Evolutionary conservation across 2,329 filamentous ascomycete genomes (phyloP), one percentile per base, ranked within the genome.

Genomic region (Stemphylium vesicarium): DNA sequence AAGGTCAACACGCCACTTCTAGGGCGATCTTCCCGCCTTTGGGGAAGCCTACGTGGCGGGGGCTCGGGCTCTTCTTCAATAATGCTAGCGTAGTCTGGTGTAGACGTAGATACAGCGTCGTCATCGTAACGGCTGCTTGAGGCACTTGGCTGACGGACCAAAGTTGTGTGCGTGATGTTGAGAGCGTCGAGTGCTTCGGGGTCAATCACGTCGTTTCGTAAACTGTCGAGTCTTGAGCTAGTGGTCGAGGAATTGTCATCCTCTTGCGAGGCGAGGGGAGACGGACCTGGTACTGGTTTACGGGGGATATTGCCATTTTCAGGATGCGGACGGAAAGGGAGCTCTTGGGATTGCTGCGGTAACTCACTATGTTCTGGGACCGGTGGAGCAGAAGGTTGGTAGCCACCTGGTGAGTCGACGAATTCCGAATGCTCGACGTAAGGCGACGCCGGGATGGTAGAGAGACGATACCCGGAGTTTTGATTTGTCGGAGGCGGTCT

Each of bases 1-100:
- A 89, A 92, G 71, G 89, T 92, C 71, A 94, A 80, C 6, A 93
- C 87, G 43, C 93, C 93, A 60, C 90, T 89, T 59, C 94, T 84
- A 13, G 90, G 89, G 54, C 84, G 85, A 52, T 91, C 88, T 82
- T 85, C 60, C 88, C 86, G 81, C 74, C 60, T 79, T 75, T 50
- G 58, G 16, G 67, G 70, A 22, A 73, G 46, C 36, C 80, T 81
- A 41, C 78, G 79, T 24, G 64, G 64, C 10, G 41, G 50, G 11
- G 55, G 46, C 9, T 54, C 47, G 5, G 62, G 42, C 45, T 75
- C 71, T 41, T 73, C 40, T 59, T 78, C 70, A 39, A 53, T 75
- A 18, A 87, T 88, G 74, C 90, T 95, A 6, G 90, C 89, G 75
- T 94, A 94, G 71, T 94, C 90, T 0, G 90, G 90, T 22, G 88